Evolutionary conservation across 2,329 filamentous ascomycete genomes (phyloP).

Genomic region (Ceratocystiopsis brevicomis): DNA sequence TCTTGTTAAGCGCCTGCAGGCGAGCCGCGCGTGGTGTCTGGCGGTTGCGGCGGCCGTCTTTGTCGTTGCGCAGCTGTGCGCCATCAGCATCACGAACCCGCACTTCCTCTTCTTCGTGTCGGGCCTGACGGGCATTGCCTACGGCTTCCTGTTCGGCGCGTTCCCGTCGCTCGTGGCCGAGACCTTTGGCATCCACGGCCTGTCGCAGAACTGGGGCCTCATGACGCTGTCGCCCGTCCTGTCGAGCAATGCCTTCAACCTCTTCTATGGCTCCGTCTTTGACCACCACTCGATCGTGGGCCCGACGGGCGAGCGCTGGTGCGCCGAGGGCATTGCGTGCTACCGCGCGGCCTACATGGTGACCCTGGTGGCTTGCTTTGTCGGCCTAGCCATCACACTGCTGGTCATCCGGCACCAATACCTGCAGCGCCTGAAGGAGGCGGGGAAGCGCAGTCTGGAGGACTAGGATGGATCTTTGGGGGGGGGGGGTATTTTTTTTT

Average conservation of each 20-base stretch:
- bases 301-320: slow-evolving; percentile 51
- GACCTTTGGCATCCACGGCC: slow-evolving; percentile 71
- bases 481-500: background rate
- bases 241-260: slow-evolving; percentile 79
- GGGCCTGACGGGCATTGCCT: slow-evolving; percentile 66
- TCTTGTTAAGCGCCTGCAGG: slow-evolving; percentile 60
- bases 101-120: slow-evolving; percentile 62
- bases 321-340: slow-evolving; percentile 59
- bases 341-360: slow-evolving; percentile 67
- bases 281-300: slow-evolving; percentile 58
- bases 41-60: slow-evolving; percentile 63
- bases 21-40: slow-evolving; percentile 81
- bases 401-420: slow-evolving; percentile 48
- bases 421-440: slow-evolving; percentile 19
- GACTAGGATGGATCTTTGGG: too few species aligned
- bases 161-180: slow-evolving; percentile 81
- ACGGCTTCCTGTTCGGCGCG: slow-evolving; percentile 86
- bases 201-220: slow-evolving; percentile 90
- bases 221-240: slow-evolving; percentile 82
- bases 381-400: slow-evolving; percentile 50
- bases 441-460: slow-evolving; percentile 9
- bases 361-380: slow-evolving; percentile 51
- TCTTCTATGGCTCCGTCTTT: slow-evolving; percentile 72
- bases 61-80: slow-evolving; percentile 57
- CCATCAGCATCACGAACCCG: slow-evolving; percentile 58